These are phyloP conservation scores for Alternaria sp. DNA, from an alignment of 2,329 filamentous ascomycete genomes.

Conservation along the genomic window DNA sequence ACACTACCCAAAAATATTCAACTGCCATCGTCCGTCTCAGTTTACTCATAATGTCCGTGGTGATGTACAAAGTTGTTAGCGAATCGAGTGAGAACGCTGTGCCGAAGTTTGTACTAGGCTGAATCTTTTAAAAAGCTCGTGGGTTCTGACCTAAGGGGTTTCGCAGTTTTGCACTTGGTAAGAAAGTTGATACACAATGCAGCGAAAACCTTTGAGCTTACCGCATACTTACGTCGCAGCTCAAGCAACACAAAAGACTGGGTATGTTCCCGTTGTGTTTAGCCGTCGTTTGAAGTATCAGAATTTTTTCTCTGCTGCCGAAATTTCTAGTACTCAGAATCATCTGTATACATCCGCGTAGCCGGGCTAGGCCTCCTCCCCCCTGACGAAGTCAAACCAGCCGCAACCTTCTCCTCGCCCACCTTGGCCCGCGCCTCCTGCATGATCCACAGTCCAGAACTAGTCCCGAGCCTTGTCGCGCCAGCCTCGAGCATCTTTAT, in stretches of 20 bases:
- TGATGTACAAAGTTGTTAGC: not conserved
- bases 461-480: conserved; percentile 65
- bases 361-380: conserved; percentile 33
- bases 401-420: conserved; percentile 35
- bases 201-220: not conserved
- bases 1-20: conserved; percentile 46
- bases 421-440: conserved; percentile 52
- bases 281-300: not conserved
- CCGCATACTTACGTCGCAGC: not conserved
- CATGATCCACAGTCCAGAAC: conserved; percentile 64
- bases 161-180: not conserved
- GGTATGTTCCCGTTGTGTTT: not conserved
- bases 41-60: conserved; percentile 4
- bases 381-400: conserved; percentile 24
- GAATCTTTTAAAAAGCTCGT: not conserved
- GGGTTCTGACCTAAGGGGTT: no score
- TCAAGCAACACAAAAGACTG: not conserved
- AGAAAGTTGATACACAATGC: no score
- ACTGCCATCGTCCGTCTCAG: conserved; percentile 40
- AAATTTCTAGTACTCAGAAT: conserved; percentile 28
- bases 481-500: conserved; percentile 65
- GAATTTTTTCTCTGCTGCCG: not conserved
- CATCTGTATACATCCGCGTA: conserved; percentile 51
- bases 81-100: not conserved
- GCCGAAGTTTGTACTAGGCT: not conserved